These are phyloP conservation scores for Haplosporangium sp. DNA, from an alignment of 371 early-diverging fungal genomes.

Conservation along the genomic window DNA sequence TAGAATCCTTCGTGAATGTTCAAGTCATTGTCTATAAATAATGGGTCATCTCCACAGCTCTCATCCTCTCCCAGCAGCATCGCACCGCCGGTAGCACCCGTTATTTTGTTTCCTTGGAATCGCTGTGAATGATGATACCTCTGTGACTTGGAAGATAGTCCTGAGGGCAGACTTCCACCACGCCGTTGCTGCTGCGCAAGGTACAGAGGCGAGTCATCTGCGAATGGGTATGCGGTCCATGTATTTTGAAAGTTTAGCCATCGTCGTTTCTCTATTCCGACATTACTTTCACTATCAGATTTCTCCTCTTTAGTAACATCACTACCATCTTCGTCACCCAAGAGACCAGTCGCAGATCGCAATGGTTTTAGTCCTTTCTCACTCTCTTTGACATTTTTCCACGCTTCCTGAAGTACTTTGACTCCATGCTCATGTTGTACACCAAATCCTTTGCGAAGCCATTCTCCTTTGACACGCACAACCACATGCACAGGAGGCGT, in stretches of 20 bases:
- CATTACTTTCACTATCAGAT: not conserved
- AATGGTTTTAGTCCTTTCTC: conserved; percentile 33
- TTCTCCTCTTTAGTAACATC: conserved; percentile 5
- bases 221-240: conserved; percentile 51
- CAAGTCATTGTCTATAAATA: conserved; percentile 51
- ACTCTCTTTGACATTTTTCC: conserved; percentile 50
- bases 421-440: conserved; percentile 44
- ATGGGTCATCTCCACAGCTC: conserved; percentile 50
- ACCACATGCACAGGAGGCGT: conserved; percentile 42
- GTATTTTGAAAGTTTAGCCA: conserved; percentile 42
- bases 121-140: conserved; percentile 15
- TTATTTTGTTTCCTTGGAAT: not conserved
- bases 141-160: conserved; percentile 14
- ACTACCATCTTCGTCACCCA: conserved; percentile 13
- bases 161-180: not conserved
- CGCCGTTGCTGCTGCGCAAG: conserved; percentile 43
- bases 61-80: conserved; percentile 25
- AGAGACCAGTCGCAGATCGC: conserved; percentile 10
- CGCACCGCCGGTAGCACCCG: not conserved
- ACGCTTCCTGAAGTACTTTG: conserved; percentile 45
- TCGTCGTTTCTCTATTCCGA: conserved; percentile 32
- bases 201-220: conserved; percentile 44
- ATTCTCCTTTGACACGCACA: conserved; percentile 44
- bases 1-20: conserved; percentile 45
- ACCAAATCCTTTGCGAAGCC: conserved; percentile 53